Evolutionary conservation across 768 basidiomycete genomes (phyloP).

Genomic region (Mycena floridula): DNA sequence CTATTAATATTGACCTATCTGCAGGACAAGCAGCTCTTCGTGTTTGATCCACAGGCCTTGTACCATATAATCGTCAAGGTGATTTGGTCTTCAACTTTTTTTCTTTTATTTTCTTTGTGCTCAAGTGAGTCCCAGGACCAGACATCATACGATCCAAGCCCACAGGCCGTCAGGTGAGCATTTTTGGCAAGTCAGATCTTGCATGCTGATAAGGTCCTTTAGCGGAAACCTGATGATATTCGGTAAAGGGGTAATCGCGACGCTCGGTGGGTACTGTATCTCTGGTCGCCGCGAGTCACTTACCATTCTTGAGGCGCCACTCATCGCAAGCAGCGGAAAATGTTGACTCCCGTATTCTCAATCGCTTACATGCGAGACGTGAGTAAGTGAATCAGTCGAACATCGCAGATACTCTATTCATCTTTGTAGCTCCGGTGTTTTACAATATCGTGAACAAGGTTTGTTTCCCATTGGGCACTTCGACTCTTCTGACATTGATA

Average conservation of each 20-base stretch:
- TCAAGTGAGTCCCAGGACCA: slow-evolving; percentile 21
- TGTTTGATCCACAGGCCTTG: too few relatives aligned
- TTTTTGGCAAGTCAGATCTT: too few relatives aligned
- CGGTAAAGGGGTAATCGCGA: slow-evolving; percentile 7
- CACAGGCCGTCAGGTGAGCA: slow-evolving; percentile 15
- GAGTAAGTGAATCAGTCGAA: background rate
- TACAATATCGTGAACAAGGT: slow-evolving; percentile 20
- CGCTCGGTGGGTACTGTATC: slow-evolving; percentile 4
- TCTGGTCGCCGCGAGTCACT: slow-evolving; percentile 13
- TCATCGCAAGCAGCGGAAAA: slow-evolving; percentile 23
- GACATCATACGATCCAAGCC: slow-evolving; percentile 15
- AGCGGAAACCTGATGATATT: slow-evolving; percentile 11
- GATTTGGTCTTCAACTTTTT: background rate
- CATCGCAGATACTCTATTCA: too few relatives aligned
- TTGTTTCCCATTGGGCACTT: background rate
- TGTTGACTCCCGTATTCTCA: slow-evolving; percentile 28
- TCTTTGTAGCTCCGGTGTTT: slow-evolving; percentile 17
- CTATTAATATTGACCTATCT: slow-evolving; percentile 11
- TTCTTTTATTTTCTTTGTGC: background rate
- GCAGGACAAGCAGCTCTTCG: background rate
- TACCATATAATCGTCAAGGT: slow-evolving; percentile 12
- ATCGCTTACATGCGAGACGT: slow-evolving; percentile 22
- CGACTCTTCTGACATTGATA: background rate
- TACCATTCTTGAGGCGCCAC: slow-evolving; percentile 13
- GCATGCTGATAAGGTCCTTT: too few relatives aligned